These are phyloP conservation scores for Allomyces arbusculus DNA, from an alignment of 192 early-diverging fungal species.

Conservation along the genomic window DNA sequence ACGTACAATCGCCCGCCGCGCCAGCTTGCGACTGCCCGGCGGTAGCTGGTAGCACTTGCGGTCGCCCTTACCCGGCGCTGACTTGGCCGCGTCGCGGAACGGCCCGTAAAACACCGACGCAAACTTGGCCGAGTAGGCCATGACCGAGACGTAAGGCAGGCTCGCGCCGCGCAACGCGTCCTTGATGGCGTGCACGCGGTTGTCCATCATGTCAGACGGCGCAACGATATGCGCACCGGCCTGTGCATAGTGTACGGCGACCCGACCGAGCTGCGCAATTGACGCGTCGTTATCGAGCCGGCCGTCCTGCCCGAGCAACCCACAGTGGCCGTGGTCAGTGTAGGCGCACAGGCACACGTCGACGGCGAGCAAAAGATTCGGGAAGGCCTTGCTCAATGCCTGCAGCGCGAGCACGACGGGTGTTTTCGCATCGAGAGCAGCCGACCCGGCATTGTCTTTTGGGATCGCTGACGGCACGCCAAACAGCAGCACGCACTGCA, in stretches of 20 bases:
- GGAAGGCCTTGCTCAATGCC: slow-evolving; percentile 54
- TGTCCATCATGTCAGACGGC: slow-evolving; percentile 97
- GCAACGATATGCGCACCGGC: slow-evolving; percentile 83
- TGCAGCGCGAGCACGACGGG: slow-evolving; percentile 71
- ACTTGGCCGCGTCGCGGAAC: slow-evolving; percentile 88
- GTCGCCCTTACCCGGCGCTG: slow-evolving; percentile 77
- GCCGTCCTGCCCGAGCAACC: slow-evolving; percentile 52
- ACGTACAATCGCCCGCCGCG: slow-evolving; percentile 53
- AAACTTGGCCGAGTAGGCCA: slow-evolving; percentile 96
- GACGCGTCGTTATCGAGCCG: slow-evolving; percentile 61
- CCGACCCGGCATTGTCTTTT: slow-evolving; percentile 45
- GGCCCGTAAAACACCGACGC: slow-evolving; percentile 89
- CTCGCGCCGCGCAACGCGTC: slow-evolving; percentile 31
- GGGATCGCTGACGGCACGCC: slow-evolving; percentile 58
- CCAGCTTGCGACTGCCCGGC: slow-evolving; percentile 65
- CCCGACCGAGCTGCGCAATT: slow-evolving; percentile 60
- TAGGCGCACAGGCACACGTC: slow-evolving; percentile 96
- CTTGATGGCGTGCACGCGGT: slow-evolving; percentile 84
- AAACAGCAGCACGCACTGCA: slow-evolving; percentile 73
- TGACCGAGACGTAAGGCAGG: slow-evolving; percentile 43
- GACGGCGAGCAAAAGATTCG: slow-evolving; percentile 63
- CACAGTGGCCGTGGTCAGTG: slow-evolving; percentile 93
- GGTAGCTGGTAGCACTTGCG: slow-evolving; percentile 92
- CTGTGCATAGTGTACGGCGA: slow-evolving; percentile 67
- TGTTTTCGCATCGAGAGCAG: slow-evolving; percentile 58